These are phyloP conservation scores for Mimosa bimucronata DNA, from an alignment of 306 rosid genomes.

Conservation along the genomic window DNA sequence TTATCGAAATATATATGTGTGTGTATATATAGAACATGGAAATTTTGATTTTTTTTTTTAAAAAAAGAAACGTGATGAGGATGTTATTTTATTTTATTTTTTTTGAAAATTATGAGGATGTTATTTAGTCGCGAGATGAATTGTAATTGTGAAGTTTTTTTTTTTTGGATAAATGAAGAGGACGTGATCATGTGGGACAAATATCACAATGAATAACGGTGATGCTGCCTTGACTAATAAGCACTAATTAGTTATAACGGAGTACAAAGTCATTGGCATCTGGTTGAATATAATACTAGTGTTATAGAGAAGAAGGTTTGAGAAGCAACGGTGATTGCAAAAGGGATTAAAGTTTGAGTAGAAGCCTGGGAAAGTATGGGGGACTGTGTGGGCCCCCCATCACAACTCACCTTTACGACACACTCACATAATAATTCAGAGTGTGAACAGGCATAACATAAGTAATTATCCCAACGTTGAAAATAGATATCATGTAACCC, in stretches of 20 bases:
- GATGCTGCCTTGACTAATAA: not conserved
- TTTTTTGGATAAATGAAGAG: too few species aligned
- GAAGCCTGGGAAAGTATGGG: not conserved
- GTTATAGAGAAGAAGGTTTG: not conserved
- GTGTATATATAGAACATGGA: too few species aligned
- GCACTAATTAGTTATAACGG: not conserved
- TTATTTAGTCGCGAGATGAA: too few species aligned
- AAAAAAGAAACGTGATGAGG: too few species aligned
- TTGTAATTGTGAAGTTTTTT: too few species aligned
- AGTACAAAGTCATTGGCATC: not conserved
- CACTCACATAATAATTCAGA: not conserved
- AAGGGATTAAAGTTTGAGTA: slow-evolving; percentile 23
- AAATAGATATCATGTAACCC: not conserved
- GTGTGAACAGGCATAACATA: not conserved
- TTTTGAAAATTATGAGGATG: too few species aligned
- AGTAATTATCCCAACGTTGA: slow-evolving; percentile 18
- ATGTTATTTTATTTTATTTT: too few species aligned
- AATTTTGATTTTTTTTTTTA: too few species aligned
- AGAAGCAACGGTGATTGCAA: slow-evolving; percentile 1
- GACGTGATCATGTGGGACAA: not conserved
- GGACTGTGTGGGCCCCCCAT: not conserved
- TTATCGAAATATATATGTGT: too few species aligned
- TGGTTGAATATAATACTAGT: not conserved
- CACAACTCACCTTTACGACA: not conserved
- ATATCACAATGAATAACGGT: not conserved